These are phyloP conservation scores for Osmanthus fragrans DNA, from an alignment of 257 asterid species.

Conservation along the genomic window DNA sequence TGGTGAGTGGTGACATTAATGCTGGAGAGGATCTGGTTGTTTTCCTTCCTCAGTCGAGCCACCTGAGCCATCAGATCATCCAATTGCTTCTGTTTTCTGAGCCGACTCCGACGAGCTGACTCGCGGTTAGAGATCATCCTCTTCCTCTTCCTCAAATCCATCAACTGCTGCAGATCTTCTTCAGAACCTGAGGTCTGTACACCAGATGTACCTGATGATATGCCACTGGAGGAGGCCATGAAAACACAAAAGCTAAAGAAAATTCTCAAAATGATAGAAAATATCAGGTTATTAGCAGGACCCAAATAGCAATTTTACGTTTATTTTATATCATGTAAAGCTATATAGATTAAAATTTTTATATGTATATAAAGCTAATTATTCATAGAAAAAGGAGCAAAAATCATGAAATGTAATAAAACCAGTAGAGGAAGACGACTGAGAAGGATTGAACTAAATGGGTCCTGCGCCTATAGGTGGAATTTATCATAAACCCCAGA, in stretches of 20 bases:
- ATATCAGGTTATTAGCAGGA: constrained; percentile 34
- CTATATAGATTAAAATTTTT: background rate
- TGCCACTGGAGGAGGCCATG: constrained; percentile 75
- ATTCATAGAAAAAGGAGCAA: background rate
- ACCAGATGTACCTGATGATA: constrained; percentile 63
- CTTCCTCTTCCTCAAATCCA: constrained; percentile 78
- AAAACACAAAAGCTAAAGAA: constrained; percentile 20
- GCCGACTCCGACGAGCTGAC: constrained; percentile 92
- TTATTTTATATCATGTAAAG: background rate
- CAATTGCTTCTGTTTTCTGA: constrained; percentile 80
- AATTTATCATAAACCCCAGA: constrained; percentile 90
- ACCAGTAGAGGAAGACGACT: constrained; percentile 80
- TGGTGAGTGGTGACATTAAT: constrained; percentile 54
- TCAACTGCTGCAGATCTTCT: constrained; percentile 56
- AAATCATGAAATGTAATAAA: constrained; percentile 86
- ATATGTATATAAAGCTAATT: background rate
- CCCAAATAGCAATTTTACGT: constrained; percentile 30
- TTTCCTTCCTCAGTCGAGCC: constrained; percentile 54
- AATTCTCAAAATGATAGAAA: background rate
- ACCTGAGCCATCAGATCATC: constrained; percentile 73
- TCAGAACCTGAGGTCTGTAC: constrained; percentile 65
- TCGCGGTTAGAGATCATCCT: constrained; percentile 94
- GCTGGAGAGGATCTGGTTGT: constrained; percentile 51
- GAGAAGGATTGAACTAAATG: constrained; percentile 67
- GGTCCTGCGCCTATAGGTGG: constrained; percentile 72